A percentile compares a stretch with the other conserved stretches of the same genome.
Conservation (phyloP, 2,329 filamentous ascomycete species). For the Hyphodiscus sp. region DNA sequence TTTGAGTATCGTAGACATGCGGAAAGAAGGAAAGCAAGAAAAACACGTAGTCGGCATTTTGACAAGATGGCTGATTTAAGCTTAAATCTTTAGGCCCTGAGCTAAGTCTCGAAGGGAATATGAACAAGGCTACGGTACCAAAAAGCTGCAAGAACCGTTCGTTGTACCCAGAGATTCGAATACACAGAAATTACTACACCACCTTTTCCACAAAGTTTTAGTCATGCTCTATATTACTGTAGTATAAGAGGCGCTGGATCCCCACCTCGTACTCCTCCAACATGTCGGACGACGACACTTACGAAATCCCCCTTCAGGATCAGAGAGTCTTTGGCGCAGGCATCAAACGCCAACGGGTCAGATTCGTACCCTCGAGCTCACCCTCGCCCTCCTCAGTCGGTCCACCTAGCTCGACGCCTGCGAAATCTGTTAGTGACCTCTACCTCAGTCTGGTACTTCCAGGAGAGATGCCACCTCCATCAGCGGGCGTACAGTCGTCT, state of each 20-base stretch:
- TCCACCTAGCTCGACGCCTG: constrained; percentile 27
- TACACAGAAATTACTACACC: too few relatives aligned
- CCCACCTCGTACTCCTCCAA: not conserved
- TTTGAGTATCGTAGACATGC: not conserved
- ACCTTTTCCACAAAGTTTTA: too few relatives aligned
- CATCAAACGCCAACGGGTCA: constrained; percentile 53
- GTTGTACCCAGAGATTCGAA: too few relatives aligned
- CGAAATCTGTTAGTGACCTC: constrained; percentile 38
- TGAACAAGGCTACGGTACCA: too few relatives aligned
- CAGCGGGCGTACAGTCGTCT: not conserved
- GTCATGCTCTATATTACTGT: too few relatives aligned
- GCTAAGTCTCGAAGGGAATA: too few relatives aligned
- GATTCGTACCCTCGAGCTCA: constrained; percentile 43
- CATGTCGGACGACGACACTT: constrained; percentile 46
- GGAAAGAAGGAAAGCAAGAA: not conserved
- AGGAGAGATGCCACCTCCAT: constrained; percentile 3
- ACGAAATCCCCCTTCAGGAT: constrained; percentile 50
- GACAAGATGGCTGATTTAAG: not conserved
- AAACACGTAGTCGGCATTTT: not conserved
- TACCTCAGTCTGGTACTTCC: constrained; percentile 61
- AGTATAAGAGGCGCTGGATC: not conserved
- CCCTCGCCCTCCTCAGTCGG: constrained; percentile 11
- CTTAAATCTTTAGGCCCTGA: not conserved
- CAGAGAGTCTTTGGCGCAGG: constrained; percentile 56
- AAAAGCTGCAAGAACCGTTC: too few relatives aligned